Evolutionary conservation across 169 alveolate species (phyloP).

Genomic region (Plasmodium coatneyi): DNA sequence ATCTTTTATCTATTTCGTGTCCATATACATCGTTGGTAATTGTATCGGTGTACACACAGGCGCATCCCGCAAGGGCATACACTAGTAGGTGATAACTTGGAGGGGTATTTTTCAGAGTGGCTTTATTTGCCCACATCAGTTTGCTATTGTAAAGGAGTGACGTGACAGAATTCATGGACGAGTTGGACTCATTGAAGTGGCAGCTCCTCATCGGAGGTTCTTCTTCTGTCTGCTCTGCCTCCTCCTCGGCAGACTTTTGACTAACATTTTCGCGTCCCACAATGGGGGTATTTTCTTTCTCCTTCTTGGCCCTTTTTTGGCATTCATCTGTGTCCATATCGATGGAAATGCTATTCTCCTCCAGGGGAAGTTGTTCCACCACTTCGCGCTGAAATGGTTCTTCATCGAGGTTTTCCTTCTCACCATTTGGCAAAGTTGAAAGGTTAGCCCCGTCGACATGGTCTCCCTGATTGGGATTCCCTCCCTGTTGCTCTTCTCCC

Average conservation of each 20-base stretch:
- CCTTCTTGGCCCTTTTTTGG: background rate
- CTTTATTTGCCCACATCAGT: constrained; percentile 58
- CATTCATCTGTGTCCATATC: background rate
- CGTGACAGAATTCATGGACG: constrained; percentile 42
- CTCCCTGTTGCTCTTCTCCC: background rate
- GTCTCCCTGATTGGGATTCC: background rate
- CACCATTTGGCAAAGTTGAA: background rate
- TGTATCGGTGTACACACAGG: constrained; percentile 52
- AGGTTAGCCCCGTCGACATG: background rate
- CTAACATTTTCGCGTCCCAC: background rate
- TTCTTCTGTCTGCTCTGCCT: background rate
- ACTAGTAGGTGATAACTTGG: constrained; percentile 34
- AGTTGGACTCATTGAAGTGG: constrained; percentile 35
- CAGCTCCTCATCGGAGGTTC: constrained; percentile 1
- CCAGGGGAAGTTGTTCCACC: background rate
- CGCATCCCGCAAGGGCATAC: constrained; percentile 71
- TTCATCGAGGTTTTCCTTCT: background rate
- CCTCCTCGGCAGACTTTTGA: background rate
- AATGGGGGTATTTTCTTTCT: background rate
- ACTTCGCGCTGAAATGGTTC: background rate
- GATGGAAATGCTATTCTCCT: background rate
- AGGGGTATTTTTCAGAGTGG: constrained; percentile 56
- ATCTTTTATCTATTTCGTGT: constrained; percentile 54
- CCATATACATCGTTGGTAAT: constrained; percentile 27
- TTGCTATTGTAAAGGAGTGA: constrained; percentile 69